Conservation (phyloP, 352 stramenopile genomes). For the Globisporangium okanoganense region DNA sequence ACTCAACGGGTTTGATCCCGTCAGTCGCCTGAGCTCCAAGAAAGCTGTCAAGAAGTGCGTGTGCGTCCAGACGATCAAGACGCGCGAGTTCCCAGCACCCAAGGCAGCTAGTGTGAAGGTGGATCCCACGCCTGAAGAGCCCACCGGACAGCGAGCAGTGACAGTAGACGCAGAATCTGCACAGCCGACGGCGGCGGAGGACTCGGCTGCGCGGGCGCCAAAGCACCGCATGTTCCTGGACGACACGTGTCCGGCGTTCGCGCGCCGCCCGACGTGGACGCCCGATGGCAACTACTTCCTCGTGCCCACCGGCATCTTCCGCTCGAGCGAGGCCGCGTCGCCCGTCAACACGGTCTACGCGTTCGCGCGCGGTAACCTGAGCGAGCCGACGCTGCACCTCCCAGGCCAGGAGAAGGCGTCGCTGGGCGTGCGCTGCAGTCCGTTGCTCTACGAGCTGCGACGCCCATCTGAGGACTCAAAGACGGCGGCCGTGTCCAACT, state of each 20-base stretch:
- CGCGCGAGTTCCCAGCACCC: slow-evolving; percentile 46
- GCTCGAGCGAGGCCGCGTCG: slow-evolving; percentile 32
- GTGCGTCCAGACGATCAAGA: slow-evolving; percentile 77
- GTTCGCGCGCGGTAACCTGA: slow-evolving; percentile 92
- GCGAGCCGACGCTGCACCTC: slow-evolving; percentile 90
- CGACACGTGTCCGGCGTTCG: slow-evolving; percentile 94
- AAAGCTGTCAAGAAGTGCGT: slow-evolving; percentile 73
- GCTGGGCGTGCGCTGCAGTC: slow-evolving; percentile 91
- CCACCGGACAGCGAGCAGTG: not conserved
- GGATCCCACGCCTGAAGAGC: slow-evolving; percentile 13
- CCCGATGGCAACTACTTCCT: slow-evolving; percentile 92
- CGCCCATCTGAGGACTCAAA: not conserved
- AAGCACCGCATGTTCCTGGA: slow-evolving; percentile 92
- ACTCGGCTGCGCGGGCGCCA: slow-evolving; percentile 11
- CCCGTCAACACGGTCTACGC: slow-evolving; percentile 89
- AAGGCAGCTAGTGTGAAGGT: not conserved
- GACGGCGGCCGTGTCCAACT: slow-evolving; percentile 26
- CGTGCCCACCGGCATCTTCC: slow-evolving; percentile 77
- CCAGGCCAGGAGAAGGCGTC: slow-evolving; percentile 91
- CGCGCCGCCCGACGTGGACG: slow-evolving; percentile 90
- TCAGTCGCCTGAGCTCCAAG: slow-evolving; percentile 44
- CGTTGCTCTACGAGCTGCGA: slow-evolving; percentile 89
- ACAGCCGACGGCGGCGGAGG: slow-evolving; percentile 1
- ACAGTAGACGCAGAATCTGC: slow-evolving; percentile 8
- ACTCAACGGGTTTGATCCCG: slow-evolving; percentile 55